Evolutionary conservation across 495 filamentous ascomycete genomes (phyloP), one percentile per base, ranked within the genome.

Genomic region (Penicillium ochrochloron): DNA sequence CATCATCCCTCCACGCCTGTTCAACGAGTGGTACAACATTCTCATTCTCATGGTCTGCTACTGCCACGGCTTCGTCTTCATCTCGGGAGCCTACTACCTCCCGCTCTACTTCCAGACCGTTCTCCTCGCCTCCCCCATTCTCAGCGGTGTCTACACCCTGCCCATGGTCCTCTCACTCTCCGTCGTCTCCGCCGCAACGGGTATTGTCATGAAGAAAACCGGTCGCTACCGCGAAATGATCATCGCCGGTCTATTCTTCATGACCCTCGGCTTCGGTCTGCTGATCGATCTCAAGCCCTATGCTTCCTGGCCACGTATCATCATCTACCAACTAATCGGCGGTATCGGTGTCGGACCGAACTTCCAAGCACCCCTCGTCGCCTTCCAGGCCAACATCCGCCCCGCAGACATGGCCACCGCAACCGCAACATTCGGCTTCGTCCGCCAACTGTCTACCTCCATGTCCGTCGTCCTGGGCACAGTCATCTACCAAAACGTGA

Each of bases 31-130:
- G 23, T 84, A 87, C 25, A 89, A 88, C 71, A 66, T 89, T 27
- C 85, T 87, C 3, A 76, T 83, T 0, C 78, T 92, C 4, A 29
- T 74, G 8, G 77, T 88, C 51, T 83, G 81, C 61, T 89, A 89
- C 73, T 77, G 84, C 61, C 91, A 94, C 66, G 87, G 85, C 41
- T 86, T 87, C 66, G 86, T 91, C 61, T 93, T 93, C 80, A 91
- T 93, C 66, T 80, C 86, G 2, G 86, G 85, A 34, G 82, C 85
- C 62, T 93, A 92, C 80, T 93, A 88, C 70, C 82, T 94, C 15
- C 91, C 91, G 0, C 82, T 94, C 42, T 93, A 92, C 76, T 91
- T 91, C 76, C 90, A 92, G 73, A 84, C 87, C 39, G 90, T 92
- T 14, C 85, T 93, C 8, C 87, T 90, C 3, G 86, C 87, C 12